Percentiles rank a stretch among this genome's conserved stretches.
Evolutionary conservation across 1,284 basidiomycete genomes (phyloP).

Genomic region (Ganoderma multipileum): DNA sequence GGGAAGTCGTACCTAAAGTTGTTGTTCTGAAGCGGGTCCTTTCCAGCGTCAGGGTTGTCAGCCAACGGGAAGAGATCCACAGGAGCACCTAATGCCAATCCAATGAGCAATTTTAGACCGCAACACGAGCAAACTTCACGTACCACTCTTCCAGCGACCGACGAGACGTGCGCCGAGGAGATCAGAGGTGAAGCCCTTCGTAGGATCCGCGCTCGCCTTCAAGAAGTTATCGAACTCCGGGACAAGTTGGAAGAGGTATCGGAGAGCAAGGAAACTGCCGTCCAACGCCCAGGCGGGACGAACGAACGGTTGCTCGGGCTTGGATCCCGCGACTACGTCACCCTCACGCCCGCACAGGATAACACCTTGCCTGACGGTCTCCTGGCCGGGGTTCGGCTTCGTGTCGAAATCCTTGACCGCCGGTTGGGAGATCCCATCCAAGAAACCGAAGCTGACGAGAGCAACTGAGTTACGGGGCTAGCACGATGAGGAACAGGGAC

Average conservation of each 20-base stretch:
- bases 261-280: conserved; percentile 61
- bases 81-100: conserved; percentile 40
- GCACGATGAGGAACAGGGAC: neutral
- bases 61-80: conserved; percentile 42
- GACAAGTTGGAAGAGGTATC: conserved; percentile 61
- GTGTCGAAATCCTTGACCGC: conserved; percentile 44
- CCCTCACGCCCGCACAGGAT: conserved; percentile 43
- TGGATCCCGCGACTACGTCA: conserved; percentile 34
- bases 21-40: conserved; percentile 44
- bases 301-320: conserved; percentile 4
- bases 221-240: conserved; percentile 63
- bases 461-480: neutral
- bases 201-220: conserved; percentile 47
- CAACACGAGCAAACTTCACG: conserved; percentile 18
- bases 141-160: conserved; percentile 68
- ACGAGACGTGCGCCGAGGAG: conserved; percentile 60
- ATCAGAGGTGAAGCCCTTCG: conserved; percentile 44
- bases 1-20: conserved; percentile 43
- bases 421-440: conserved; percentile 51
- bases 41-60: conserved; percentile 43
- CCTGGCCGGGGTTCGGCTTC: conserved; percentile 44
- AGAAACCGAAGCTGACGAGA: conserved; percentile 43
- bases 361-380: conserved; percentile 40
- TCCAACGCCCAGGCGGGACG: conserved; percentile 57
- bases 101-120: neutral